Evolutionary conservation across 192 early-diverging fungal species (phyloP), one percentile per base, ranked within the genome.

Genomic region (Lobosporangium transversale): DNA sequence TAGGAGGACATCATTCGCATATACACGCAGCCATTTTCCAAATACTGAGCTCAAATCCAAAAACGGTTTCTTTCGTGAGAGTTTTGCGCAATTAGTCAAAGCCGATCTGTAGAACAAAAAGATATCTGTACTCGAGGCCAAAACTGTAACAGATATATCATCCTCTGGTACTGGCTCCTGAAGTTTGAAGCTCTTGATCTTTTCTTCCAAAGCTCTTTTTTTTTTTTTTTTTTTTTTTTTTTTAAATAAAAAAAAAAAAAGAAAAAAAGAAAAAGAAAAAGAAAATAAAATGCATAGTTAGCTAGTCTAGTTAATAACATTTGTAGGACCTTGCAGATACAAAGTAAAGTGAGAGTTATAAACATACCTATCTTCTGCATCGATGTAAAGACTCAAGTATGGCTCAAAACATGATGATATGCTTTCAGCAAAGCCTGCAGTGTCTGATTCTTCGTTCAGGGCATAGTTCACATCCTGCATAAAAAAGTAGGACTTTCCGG

Each of bases 21-120:
- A 99, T n/a, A 68, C 68, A 18, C 84, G 58, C 10, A 99, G 84
- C 74, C 89, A 88, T 66, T 94, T 95, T 37, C 81, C 87, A 83
- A 98, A 97, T 35, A 95, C 78, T 15, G 80, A 78, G 59, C 87
- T 85, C 4, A 99, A 84, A 68, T 98, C 95, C 33, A 91, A 81
- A 68, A 99, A 93, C 0, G 97, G 89, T 63, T 94, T 89, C 53
- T 91, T 86, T 0, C 92, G 92, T 3, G 94, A 94, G 42, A 98
- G 78, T 53, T 92, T 90, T 0, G 94, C 88, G 65, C 92, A 97
- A 59, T 94, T 91, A 14, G 86, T 87, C 21, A 99, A 74, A 3
- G 96, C 91, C 63, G 97, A 91, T 21, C 94, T 90, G 84, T 97
- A 98, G 63, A 87, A 92, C 62, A 92, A 86, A 80, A 98, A 95